Evolutionary conservation across 345 rosid genomes (phyloP), one percentile per base, ranked within the genome.

Genomic region (Theobroma cacao): DNA sequence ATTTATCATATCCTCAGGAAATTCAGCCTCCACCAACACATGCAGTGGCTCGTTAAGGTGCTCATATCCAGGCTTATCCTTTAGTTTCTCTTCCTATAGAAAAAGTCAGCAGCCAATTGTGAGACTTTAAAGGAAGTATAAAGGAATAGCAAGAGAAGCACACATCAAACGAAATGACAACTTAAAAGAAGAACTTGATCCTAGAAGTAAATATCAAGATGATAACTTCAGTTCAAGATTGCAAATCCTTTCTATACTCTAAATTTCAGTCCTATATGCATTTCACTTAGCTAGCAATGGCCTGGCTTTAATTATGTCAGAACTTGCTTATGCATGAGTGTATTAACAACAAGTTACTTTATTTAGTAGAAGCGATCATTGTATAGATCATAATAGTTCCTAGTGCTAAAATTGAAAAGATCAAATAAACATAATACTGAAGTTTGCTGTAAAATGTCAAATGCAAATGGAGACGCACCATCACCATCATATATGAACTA

Each of bases 21-120:
- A 94, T 82, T 92, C 99, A 14, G 97, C 99, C 85, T 92, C 99
- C 69, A 96, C 89, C 81, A 96, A 81, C 40, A 96, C 87, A 66
- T 96, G 98, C 75, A 93, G 83, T 7, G 91, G 97, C 86, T 96
- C 97, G 30, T 90, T 88, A 17, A 94, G 98, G 84, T 96, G 99
- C 84, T 96, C 97, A 33, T 94, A 96, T 59, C 97, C 98, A 41
- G 95, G 94, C 84, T 94, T 96, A 65, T 91, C 99, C 83, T 89
- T 94, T 24, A 94, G 92, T 75, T 91, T 92, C 82, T 94, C 99
- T 84, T 94, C 97, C 99, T 94, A 77, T 53, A 70, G 43, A 67
- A 74, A 65, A 74, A 72, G 62, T 55, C 20, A 33, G 13, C n/a
- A 64, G 5, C 77, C 58, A 75, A 63, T 61, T 22, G 26, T 62